Evolutionary conservation across 2,329 filamentous ascomycete species (phyloP), one percentile per base, ranked within the genome.

Genomic region (Trichocomaceae sp.): DNA sequence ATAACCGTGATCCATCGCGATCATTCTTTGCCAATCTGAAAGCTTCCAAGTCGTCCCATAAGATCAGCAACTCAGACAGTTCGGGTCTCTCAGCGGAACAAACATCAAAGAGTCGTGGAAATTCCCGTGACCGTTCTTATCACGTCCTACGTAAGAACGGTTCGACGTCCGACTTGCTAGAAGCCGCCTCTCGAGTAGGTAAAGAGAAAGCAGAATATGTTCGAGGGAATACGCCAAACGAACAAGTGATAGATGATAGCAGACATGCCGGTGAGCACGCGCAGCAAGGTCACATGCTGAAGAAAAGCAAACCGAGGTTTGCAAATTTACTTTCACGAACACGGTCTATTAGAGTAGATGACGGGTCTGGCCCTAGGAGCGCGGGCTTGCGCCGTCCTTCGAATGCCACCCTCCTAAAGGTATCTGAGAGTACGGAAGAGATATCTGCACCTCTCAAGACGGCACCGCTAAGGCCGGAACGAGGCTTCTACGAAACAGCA

Each of bases 401-500:
- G 13, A 72, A 69, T 19, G 54, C 57, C 8, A 67, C 68, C 42
- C 61, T 75, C 13, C 62, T 71, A 45, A 72, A 66, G 23, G 47
- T 59, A 9, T 51, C 55, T 19, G 58, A 59, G 22, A 55, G 35
- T 17, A 51, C 23, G 17, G 53, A 54, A 35, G 52, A 58, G 31
- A 41, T 74, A 10, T 69, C 73, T 44, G 69, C 72, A 52, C 74
- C 77, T 15, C 73, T 83, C 51, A 85, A 79, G 66, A 84, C 85
- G 1, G 82, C 87, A 9, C 83, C 86, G 1, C 69, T 84, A 33
- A 80, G 83, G 37, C 80, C 83, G 62, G 88, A 90, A 55, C 81
- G 84, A 61, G 79, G 83, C 2, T 83, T 85, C 63, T 81, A 82
- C 61, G 81, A 86, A 45, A 85, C 86, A 74, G 85, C 88, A 76